Conservation (phyloP, 2,329 filamentous ascomycete species). For the Ustulina deusta region DNA sequence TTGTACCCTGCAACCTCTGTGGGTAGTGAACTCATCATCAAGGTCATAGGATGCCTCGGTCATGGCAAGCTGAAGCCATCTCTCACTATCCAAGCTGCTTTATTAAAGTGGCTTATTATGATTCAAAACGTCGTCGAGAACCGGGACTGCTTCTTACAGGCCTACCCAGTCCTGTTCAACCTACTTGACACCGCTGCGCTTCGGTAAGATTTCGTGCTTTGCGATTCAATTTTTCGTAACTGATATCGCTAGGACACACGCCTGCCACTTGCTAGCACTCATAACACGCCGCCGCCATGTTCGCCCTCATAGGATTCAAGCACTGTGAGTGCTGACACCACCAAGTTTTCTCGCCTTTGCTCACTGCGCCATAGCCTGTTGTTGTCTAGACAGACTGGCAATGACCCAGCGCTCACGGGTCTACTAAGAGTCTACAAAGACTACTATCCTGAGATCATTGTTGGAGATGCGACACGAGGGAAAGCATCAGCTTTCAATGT, state of each 20-base stretch:
- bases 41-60: slow-evolving; percentile 78
- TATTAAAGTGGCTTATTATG: slow-evolving; percentile 83
- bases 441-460: slow-evolving; percentile 89
- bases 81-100: slow-evolving; percentile 74
- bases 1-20: slow-evolving; percentile 79
- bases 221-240: slow-evolving; percentile 23
- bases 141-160: slow-evolving; percentile 70
- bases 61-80: slow-evolving; percentile 81
- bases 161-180: slow-evolving; percentile 83
- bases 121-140: slow-evolving; percentile 78
- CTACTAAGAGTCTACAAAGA: slow-evolving; percentile 87
- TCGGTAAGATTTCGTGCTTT: slow-evolving; percentile 59
- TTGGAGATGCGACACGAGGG: slow-evolving; percentile 74
- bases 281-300: slow-evolving; percentile 87
- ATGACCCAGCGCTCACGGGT: slow-evolving; percentile 79
- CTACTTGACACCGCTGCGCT: slow-evolving; percentile 83
- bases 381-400: slow-evolving; percentile 71
- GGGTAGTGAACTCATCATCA: slow-evolving; percentile 69
- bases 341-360: background rate
- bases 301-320: slow-evolving; percentile 83
- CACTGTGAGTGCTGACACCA: slow-evolving; percentile 63
- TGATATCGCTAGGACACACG: slow-evolving; percentile 58
- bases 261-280: slow-evolving; percentile 83
- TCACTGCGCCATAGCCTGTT: slow-evolving; percentile 59
- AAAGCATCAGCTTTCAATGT: slow-evolving; percentile 73